Percentiles rank a stretch among this genome's conserved stretches.
These are phyloP conservation scores for Eucalyptus shirleyi DNA, from an alignment of 345 rosid genomes.

Conservation along the genomic window DNA sequence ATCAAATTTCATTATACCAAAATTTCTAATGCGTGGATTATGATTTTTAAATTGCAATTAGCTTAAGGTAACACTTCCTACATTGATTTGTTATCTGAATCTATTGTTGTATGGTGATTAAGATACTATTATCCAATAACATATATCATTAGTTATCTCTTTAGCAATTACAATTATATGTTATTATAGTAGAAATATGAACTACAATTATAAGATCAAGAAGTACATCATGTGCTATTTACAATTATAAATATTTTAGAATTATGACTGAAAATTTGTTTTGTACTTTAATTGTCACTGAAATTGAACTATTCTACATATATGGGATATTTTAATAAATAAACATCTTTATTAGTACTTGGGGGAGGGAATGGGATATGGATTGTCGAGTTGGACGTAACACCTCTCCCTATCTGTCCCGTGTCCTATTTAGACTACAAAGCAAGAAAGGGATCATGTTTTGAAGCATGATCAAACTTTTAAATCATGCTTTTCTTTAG, in stretches of 20 bases:
- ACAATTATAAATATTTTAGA: background rate
- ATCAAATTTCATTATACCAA: background rate
- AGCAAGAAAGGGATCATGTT: no score
- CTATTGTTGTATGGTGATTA: background rate
- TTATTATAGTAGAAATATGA: background rate
- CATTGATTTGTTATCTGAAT: background rate
- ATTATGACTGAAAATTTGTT: no score
- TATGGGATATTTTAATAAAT: no score
- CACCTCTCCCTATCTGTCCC: no score
- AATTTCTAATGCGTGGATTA: background rate
- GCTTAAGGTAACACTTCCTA: background rate
- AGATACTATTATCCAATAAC: background rate
- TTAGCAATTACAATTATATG: background rate
- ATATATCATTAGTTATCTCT: background rate
- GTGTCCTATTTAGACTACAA: no score
- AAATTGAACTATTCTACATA: no score
- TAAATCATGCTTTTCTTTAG: no score
- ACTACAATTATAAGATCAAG: background rate
- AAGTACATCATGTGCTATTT: background rate
- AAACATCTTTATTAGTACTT: no score
- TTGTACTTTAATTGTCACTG: fast-evolving
- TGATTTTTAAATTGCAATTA: background rate
- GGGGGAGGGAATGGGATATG: no score
- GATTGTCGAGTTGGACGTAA: no score
- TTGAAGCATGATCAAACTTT: no score